A percentile compares a stretch with the other conserved stretches of the same genome.
These are phyloP conservation scores for Globisporangium spiculum DNA, from an alignment of 352 stramenopile species.

Conservation along the genomic window DNA sequence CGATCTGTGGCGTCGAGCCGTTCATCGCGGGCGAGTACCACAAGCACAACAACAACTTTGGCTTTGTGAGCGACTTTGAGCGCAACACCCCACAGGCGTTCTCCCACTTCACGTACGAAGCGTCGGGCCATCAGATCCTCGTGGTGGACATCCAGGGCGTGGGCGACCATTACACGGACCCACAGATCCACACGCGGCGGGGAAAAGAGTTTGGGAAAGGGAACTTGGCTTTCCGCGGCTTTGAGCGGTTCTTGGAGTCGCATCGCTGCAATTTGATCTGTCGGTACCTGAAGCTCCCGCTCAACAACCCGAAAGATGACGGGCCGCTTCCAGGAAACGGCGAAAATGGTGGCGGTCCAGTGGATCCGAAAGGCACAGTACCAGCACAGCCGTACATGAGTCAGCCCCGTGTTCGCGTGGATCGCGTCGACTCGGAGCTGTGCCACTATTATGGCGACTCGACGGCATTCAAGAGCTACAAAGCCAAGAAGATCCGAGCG, in stretches of 20 bases:
- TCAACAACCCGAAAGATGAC: constrained; percentile 67
- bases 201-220: constrained; percentile 86
- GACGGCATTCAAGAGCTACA: constrained; percentile 67
- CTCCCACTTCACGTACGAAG: constrained; percentile 92
- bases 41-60: constrained; percentile 86
- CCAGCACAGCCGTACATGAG: constrained; percentile 72
- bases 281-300: constrained; percentile 66
- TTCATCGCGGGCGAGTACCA: constrained; percentile 81
- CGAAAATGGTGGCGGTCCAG: constrained; percentile 18
- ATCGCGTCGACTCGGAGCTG: constrained; percentile 59
- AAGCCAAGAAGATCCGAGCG: constrained; percentile 40
- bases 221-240: constrained; percentile 64
- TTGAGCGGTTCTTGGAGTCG: constrained; percentile 69
- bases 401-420: constrained; percentile 46
- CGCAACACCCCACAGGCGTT: constrained; percentile 88
- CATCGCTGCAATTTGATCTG: constrained; percentile 85
- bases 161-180: constrained; percentile 94
- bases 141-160: constrained; percentile 96
- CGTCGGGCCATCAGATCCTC: constrained; percentile 86
- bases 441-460: constrained; percentile 77
- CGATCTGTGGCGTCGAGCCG: constrained; percentile 73
- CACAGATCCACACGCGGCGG: constrained; percentile 87
- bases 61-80: constrained; percentile 74
- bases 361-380: constrained; percentile 59
- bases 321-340: constrained; percentile 3